Evolutionary conservation across 140 eudicot genomes (phyloP).

Genomic region (Oenanthe javanica): DNA sequence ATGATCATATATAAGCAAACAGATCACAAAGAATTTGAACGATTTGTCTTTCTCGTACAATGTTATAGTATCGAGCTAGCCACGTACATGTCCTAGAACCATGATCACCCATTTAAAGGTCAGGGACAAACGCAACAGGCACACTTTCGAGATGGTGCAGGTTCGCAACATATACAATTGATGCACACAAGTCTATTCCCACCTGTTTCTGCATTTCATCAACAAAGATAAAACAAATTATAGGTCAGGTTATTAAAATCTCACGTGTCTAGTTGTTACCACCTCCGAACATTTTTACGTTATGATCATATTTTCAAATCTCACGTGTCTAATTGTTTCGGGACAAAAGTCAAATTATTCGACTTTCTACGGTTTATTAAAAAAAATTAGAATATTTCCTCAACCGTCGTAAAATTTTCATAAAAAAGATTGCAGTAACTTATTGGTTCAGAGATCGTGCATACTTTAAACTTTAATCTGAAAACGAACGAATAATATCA

Average conservation of each 20-base stretch:
- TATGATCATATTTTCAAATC: too few species aligned
- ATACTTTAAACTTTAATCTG: too few species aligned
- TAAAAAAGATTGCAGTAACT: too few species aligned
- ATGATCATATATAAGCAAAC: neutral
- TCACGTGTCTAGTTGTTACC: too few species aligned
- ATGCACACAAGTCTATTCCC: neutral
- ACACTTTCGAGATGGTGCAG: neutral
- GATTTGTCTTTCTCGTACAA: neutral
- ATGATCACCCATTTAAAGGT: neutral
- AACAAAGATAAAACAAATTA: neutral
- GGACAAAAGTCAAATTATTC: too few species aligned
- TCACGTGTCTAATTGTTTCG: too few species aligned
- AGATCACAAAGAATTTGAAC: neutral
- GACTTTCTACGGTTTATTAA: too few species aligned
- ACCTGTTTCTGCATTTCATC: neutral
- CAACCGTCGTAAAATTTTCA: too few species aligned
- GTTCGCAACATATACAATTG: conserved; percentile 6
- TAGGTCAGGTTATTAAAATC: neutral
- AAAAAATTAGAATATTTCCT: too few species aligned
- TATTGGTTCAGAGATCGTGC: too few species aligned
- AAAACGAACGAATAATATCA: too few species aligned
- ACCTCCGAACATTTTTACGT: too few species aligned
- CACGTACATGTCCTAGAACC: neutral
- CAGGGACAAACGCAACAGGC: conserved; percentile 9
- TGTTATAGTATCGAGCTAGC: neutral